Base-by-base conservation (phyloP, 108 stramenopile species). In the Cyclotella cryptica region DNA sequence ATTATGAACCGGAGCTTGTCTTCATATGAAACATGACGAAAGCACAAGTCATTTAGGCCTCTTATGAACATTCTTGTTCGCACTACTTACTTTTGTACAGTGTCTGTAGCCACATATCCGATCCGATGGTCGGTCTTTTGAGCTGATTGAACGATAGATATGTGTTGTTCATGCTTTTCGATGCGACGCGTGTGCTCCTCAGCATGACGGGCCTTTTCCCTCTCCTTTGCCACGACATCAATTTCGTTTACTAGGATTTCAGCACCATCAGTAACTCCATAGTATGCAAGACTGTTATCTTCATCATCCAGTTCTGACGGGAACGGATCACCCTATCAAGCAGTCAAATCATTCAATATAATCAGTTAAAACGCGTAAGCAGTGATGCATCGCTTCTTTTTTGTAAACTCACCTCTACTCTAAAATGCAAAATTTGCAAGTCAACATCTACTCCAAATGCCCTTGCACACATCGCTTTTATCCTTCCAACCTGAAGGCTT, bases 161-260 rank as follows among this genome's bases (percentile, higher is more conserved):
- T 69, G 57, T 84, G 73, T 19, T 74, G 66, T 44, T 88, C 85
- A 59, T 88, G 87, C 61, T 88, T 78, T 54, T 61, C 44, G 18
- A 88, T 70, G 26, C 60, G 76, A 47, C 72, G 81, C n/a, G 59
- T 45, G 27, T 88, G 85, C 49, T 86, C 83, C 39, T 83, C 68
- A 51, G 55, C 47, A 14, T 80, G 51, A 15, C 76, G 71, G 26
- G 69, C 43, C 41, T 72, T 71, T 64, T 88, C 83, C 57, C 59
- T 59, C 61, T 72, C 66, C 51, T 59, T 53, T 10, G 83, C 85
- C 52, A 78, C 83, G 3, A 82, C 68, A 67, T 92, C 91, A 45
- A 87, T 70, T 83, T 96, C 96, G 62, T 94, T 92, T 70, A 97
- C 88, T 18, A 92, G 78, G 57, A 97, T 94, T 71, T 93, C 89